phyloP scores from a whole-genome alignment of 2,329 filamentous ascomycete species.

The Ceratocystis papillata region DNA sequence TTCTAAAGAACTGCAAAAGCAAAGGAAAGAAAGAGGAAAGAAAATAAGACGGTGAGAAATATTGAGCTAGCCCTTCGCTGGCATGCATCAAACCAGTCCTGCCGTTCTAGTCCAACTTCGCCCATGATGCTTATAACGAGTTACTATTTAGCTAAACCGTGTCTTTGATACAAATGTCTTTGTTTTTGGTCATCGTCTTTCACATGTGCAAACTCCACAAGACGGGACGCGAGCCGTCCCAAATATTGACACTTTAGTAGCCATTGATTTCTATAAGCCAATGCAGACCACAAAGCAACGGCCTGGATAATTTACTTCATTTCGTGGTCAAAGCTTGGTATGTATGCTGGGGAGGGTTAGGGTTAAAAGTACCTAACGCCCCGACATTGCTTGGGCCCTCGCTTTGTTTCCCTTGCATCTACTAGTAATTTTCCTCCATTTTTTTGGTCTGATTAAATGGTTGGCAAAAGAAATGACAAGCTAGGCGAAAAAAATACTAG shows the following conservation, averaged over 20 bases:
- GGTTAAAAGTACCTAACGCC: not conserved
- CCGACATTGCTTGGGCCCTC: not conserved
- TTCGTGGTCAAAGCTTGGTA: not conserved
- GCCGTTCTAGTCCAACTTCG: not conserved
- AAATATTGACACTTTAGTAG: not conserved
- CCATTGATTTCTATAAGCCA: too few relatives aligned
- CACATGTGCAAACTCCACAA: too few relatives aligned
- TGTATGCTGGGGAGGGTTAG: not conserved
- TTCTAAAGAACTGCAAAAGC: not conserved
- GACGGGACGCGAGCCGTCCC: not conserved
- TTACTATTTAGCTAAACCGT: too few relatives aligned
- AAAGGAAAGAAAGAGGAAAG: not conserved
- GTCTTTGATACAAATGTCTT: too few relatives aligned
- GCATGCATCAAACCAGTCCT: constrained; percentile 10
- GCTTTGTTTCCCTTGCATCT: not conserved
- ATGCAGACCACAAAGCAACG: too few relatives aligned
- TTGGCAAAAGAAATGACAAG: too few relatives aligned
- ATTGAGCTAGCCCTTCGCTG: not conserved
- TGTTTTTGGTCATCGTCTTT: too few relatives aligned
- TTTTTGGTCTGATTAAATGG: too few relatives aligned
- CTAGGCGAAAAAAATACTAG: too few relatives aligned
- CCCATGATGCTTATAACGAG: not conserved
- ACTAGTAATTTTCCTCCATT: not conserved
- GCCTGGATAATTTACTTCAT: not conserved
- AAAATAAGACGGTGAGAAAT: constrained; percentile 10